A percentile compares a stretch with the other conserved stretches of the same genome.
These are phyloP conservation scores for Penicillium coffeae DNA, from an alignment of 495 filamentous ascomycete genomes.

Conservation along the genomic window DNA sequence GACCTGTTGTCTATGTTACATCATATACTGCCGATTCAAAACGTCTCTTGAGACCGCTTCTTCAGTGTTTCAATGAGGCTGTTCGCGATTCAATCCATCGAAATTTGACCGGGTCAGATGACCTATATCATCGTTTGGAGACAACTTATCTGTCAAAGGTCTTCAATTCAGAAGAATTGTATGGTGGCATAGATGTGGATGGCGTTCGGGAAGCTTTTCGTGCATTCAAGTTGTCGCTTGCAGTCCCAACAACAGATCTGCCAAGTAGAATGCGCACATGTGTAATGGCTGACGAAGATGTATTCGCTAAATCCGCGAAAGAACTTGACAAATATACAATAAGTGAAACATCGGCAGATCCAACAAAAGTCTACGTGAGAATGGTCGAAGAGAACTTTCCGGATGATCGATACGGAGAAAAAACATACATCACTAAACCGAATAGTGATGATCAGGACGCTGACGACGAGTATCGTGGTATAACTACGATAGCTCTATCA, in stretches of 20 bases:
- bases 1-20: constrained; percentile 28
- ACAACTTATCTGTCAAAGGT: constrained; percentile 23
- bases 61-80: constrained; percentile 24
- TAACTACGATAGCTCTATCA: constrained; percentile 25
- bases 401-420: constrained; percentile 15
- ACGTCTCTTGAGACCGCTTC: constrained; percentile 17
- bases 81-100: constrained; percentile 17
- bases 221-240: constrained; percentile 25
- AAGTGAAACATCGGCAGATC: constrained; percentile 6
- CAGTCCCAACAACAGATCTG: constrained; percentile 23
- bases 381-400: constrained; percentile 35
- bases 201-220: constrained; percentile 22
- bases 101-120: constrained; percentile 17
- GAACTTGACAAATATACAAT: constrained; percentile 7
- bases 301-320: constrained; percentile 11
- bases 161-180: constrained; percentile 17
- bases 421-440: constrained; percentile 1
- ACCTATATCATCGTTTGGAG: constrained; percentile 14
- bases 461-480: constrained; percentile 12
- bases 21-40: constrained; percentile 22
- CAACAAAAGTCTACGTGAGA: constrained; percentile 22
- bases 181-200: constrained; percentile 11
- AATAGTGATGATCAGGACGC: background rate
- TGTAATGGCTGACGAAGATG: constrained; percentile 25
- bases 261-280: constrained; percentile 25